These are phyloP conservation scores for Eustoma russellianum DNA, from an alignment of 257 asterid genomes.

Conservation along the genomic window DNA sequence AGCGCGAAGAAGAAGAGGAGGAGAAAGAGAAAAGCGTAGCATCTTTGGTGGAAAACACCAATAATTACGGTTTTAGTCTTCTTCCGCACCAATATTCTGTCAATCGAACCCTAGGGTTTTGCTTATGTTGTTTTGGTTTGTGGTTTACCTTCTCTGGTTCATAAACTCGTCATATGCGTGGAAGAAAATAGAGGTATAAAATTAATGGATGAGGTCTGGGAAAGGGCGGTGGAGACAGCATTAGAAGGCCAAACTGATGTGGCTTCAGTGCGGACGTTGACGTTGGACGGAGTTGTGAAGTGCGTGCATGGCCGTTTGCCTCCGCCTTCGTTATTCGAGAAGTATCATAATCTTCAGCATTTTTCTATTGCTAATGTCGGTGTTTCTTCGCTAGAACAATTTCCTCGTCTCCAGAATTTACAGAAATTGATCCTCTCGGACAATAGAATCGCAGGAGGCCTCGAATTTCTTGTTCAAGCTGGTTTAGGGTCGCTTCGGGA, in stretches of 20 bases:
- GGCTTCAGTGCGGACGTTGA: constrained; percentile 53
- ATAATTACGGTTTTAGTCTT: constrained; percentile 8
- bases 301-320: constrained; percentile 89
- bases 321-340: constrained; percentile 79
- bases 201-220: constrained; percentile 94
- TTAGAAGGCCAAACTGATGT: constrained; percentile 79
- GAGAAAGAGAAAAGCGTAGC: background rate
- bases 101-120: constrained; percentile 1
- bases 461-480: constrained; percentile 67
- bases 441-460: constrained; percentile 84
- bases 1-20: constrained; percentile 2
- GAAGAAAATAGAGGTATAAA: constrained; percentile 6
- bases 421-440: constrained; percentile 74
- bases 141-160: constrained; percentile 1
- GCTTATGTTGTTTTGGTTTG: background rate
- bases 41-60: constrained; percentile 4
- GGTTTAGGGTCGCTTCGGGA: constrained; percentile 68
- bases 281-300: constrained; percentile 92
- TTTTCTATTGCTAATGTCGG: constrained; percentile 85
- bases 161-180: background rate
- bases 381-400: constrained; percentile 75
- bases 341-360: constrained; percentile 71
- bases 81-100: background rate
- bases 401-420: constrained; percentile 60
- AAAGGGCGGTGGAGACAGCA: constrained; percentile 85